A percentile compares a stretch with the other conserved stretches of the same genome.
Conservation (phyloP, 768 basidiomycete genomes). For the Galerina marginata region DNA sequence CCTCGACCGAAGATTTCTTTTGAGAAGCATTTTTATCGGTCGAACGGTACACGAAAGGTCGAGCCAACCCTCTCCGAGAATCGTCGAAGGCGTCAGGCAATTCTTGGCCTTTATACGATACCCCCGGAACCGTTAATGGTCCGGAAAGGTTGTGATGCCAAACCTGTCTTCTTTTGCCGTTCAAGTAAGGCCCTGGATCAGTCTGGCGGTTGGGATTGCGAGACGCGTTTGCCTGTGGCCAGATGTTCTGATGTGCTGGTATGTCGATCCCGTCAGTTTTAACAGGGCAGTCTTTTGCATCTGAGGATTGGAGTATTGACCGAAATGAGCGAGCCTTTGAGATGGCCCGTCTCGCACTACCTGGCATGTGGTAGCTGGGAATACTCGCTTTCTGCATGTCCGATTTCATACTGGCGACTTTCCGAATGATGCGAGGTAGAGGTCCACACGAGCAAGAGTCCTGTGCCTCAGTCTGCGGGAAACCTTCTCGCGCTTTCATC, state of each 20-base stretch:
- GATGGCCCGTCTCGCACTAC: slow-evolving; percentile 21
- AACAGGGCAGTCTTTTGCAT: slow-evolving; percentile 3
- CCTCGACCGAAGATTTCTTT: slow-evolving; percentile 5
- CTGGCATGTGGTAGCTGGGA: neutral
- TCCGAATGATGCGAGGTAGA: slow-evolving; percentile 40
- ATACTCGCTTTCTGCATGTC: slow-evolving; percentile 21
- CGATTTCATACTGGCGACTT: slow-evolving; percentile 42
- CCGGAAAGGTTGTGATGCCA: neutral
- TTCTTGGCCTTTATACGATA: neutral
- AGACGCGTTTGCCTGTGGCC: neutral
- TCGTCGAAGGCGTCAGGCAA: neutral
- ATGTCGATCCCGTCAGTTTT: neutral
- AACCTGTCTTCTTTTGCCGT: neutral
- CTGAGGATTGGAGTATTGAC: slow-evolving; percentile 22
- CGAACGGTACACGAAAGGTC: too few species aligned
- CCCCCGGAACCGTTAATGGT: neutral
- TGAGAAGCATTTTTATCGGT: neutral
- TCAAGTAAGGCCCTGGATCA: neutral
- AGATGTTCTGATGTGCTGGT: neutral
- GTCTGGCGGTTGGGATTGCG: too few species aligned
- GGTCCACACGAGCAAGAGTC: slow-evolving; percentile 9
- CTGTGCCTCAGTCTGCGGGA: slow-evolving; percentile 2
- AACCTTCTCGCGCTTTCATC: neutral
- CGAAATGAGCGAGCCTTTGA: slow-evolving; percentile 34
- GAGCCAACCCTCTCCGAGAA: too few species aligned